Evolutionary conservation across 805 yeast genomes (phyloP), one percentile per base, ranked within the genome.

Genomic region (Schwanniomyces pseudopolymorphus): DNA sequence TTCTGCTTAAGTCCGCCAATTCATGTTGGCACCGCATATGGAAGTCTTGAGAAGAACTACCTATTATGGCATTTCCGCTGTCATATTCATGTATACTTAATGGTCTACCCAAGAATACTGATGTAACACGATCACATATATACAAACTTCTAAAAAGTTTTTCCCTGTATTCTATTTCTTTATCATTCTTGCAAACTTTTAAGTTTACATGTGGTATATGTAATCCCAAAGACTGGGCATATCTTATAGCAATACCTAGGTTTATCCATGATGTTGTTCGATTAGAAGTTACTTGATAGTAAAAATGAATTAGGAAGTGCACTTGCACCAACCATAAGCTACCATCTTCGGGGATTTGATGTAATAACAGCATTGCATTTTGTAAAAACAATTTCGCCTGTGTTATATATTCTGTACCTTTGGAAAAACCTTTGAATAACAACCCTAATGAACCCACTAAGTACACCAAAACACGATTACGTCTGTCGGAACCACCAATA

Each of bases 251-350:
- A 16, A 53, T 49, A 7, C 78, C 77, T 20, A 75, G 51, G 50
- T 65, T 66, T 11, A 74, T 58, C 79, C 79, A 76, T 4, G 79
- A 72, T 0, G 72, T 59, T 40, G 64, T 64, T 46, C 74, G 63
- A 41, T 66, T 67, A 8, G 75, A 68, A n/a, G 62, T 62, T 25
- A 63, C 56, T 42, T 71, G 75, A 46, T 75, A 68, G 52, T 63
- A 74, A 50, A 74, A 64, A 51, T 64, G 72, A 28, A 67, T 58
- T 19, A 77, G 51, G 25, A 71, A 50, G 47, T 74, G 61, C 4
- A 70, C 69, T 46, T 72, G 75, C 2, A 72, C 72, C 10, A 70
- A 51, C 78, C 79, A 74, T 11, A 73, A 38, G 58, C 67, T 22
- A 7, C 66, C 71, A 50, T 71, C 77, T 40, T 71, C 70, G n/a